Evolutionary conservation across 768 basidiomycete genomes (phyloP).

Genomic region (Strobilomyces confusus): DNA sequence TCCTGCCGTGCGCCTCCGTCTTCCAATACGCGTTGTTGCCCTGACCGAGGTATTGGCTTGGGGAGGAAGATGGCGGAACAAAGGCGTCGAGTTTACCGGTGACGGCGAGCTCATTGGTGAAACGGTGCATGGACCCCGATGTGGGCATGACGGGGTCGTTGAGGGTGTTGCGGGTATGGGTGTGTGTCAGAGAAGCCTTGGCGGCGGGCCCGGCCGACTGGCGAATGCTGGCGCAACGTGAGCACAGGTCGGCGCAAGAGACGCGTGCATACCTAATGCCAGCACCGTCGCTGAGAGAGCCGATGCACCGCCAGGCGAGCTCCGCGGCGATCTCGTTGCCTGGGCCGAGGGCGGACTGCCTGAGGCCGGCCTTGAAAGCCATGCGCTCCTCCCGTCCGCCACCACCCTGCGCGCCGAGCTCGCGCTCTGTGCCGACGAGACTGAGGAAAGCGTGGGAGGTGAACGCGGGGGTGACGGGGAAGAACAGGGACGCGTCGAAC

Average conservation of each 20-base stretch:
- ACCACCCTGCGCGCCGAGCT: conserved; percentile 43
- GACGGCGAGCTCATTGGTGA: conserved; percentile 21
- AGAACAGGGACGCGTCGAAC: conserved; percentile 64
- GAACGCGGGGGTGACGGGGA: conserved; percentile 61
- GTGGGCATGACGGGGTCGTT: conserved; percentile 27
- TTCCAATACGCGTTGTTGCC: conserved; percentile 28
- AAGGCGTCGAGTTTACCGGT: conserved; percentile 21
- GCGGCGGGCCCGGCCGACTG: conserved; percentile 73
- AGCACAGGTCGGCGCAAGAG: background rate
- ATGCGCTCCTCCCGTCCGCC: conserved; percentile 36
- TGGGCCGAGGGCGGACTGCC: conserved; percentile 18
- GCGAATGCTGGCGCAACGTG: conserved; percentile 56
- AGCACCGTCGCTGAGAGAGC: conserved; percentile 66
- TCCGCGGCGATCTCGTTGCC: conserved; percentile 84
- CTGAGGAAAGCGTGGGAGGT: conserved; percentile 66
- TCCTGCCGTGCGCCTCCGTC: conserved; percentile 18
- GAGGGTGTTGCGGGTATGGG: conserved; percentile 56
- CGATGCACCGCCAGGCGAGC: conserved; percentile 71
- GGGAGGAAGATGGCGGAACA: background rate
- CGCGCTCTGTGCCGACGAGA: conserved; percentile 71
- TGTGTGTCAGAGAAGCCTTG: conserved; percentile 84
- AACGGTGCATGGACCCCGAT: conserved; percentile 18
- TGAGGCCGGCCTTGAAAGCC: conserved; percentile 65
- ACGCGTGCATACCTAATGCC: conserved; percentile 61
- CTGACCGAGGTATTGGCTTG: conserved; percentile 15